Percentiles rank a stretch among this genome's conserved stretches.
Evolutionary conservation across 305 asterid genomes (phyloP).

Genomic region (Fraxinus baroniana): DNA sequence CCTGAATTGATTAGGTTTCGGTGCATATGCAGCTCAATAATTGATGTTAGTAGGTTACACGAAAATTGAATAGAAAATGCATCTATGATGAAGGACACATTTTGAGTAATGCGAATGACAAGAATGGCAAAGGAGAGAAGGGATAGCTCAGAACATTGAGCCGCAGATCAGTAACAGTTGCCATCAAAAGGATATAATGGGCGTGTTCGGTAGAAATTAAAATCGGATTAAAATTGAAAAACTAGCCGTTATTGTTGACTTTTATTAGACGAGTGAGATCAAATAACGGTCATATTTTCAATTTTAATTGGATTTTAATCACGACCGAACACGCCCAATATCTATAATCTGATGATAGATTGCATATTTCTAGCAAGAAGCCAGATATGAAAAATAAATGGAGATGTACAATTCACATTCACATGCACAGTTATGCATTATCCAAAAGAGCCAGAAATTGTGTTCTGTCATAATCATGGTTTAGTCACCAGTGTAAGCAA

Average conservation of each 20-base stretch:
- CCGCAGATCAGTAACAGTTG: conserved; percentile 85
- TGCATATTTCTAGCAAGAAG: not conserved
- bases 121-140: conserved; percentile 77
- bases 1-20: too few species aligned
- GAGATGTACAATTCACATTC: conserved; percentile 1
- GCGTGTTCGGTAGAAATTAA: too few species aligned
- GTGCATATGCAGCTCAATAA: too few species aligned
- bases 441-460: conserved; percentile 14
- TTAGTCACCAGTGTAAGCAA: conserved; percentile 3
- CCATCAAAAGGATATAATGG: conserved; percentile 36
- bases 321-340: too few species aligned
- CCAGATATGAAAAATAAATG: conserved; percentile 3
- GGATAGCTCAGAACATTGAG: conserved; percentile 73
- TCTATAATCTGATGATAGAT: not conserved
- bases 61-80: conserved; percentile 18
- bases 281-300: too few species aligned
- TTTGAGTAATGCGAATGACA: conserved; percentile 83
- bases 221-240: too few species aligned
- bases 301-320: too few species aligned
- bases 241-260: too few species aligned
- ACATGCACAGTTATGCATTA: conserved; percentile 21
- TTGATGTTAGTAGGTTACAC: too few species aligned
- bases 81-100: conserved; percentile 62
- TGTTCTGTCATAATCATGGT: not conserved
- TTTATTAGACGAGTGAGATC: too few species aligned